Evolutionary conservation across 345 rosid genomes (phyloP).

Genomic region (Murraya paniculata): DNA sequence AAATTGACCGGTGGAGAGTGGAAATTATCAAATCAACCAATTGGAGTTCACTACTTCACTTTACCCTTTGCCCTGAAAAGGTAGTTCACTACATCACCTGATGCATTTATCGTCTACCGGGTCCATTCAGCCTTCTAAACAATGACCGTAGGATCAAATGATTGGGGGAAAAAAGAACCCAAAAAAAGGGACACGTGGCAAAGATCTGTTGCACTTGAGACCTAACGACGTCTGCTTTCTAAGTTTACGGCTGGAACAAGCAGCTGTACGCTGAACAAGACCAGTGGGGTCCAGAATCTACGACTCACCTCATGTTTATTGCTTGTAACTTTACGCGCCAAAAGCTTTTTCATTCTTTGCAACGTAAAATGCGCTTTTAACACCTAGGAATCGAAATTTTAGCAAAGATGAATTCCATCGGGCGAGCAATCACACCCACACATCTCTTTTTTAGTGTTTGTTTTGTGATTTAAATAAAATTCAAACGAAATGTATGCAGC

Average conservation of each 20-base stretch:
- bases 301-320: neutral
- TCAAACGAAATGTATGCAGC: no score
- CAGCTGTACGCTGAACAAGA: slow-evolving; percentile 9
- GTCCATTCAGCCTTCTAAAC: neutral
- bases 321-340: slow-evolving; percentile 1
- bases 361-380: no score
- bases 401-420: no score
- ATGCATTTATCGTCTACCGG: neutral
- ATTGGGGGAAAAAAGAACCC: neutral
- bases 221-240: slow-evolving; percentile 11
- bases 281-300: slow-evolving; percentile 2
- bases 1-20: neutral
- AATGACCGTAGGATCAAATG: neutral
- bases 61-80: no score
- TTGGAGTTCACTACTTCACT: no score
- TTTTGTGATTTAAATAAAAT: no score
- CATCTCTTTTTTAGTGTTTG: no score
- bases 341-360: no score
- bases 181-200: slow-evolving; percentile 14
- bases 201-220: no score
- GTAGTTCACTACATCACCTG: no score
- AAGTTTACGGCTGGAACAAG: neutral
- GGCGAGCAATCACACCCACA: no score
- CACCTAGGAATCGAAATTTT: no score
- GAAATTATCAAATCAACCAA: neutral